These are phyloP conservation scores for Elymus sibiricus DNA, from an alignment of 176 grass and related monocot genomes.

Conservation along the genomic window DNA sequence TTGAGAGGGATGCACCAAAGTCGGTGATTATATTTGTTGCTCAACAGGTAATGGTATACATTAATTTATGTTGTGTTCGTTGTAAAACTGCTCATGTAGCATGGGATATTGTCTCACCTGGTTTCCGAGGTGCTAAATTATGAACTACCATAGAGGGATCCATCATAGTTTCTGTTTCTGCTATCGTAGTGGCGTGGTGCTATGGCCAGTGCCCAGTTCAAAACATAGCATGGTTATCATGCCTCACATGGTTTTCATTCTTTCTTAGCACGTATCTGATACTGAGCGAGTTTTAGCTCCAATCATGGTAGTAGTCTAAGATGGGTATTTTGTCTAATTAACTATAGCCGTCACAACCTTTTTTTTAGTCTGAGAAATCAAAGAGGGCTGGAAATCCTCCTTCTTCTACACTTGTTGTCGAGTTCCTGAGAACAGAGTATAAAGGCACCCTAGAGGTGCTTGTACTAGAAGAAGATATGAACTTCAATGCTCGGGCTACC, in stretches of 20 bases:
- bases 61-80: neutral
- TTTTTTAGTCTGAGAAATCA: slow-evolving; percentile 79
- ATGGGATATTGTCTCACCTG: neutral
- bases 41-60: slow-evolving; percentile 61
- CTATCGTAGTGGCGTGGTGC: neutral
- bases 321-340: no score
- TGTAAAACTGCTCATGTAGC: neutral
- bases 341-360: neutral
- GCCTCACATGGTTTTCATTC: no score
- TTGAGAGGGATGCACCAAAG: slow-evolving; percentile 74
- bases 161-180: neutral
- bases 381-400: slow-evolving; percentile 59
- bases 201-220: neutral
- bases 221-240: neutral
- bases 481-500: slow-evolving; percentile 79
- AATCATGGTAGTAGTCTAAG: neutral
- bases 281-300: neutral
- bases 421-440: slow-evolving; percentile 68
- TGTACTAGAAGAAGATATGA: slow-evolving; percentile 85
- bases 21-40: slow-evolving; percentile 87
- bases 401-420: slow-evolving; percentile 44
- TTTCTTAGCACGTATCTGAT: no score
- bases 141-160: neutral
- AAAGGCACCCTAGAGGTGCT: slow-evolving; percentile 58
- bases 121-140: neutral